Percentiles rank a stretch among this genome's conserved stretches.
These are phyloP conservation scores for Apiospora hydei DNA, from an alignment of 2,329 filamentous ascomycete species.

Conservation along the genomic window DNA sequence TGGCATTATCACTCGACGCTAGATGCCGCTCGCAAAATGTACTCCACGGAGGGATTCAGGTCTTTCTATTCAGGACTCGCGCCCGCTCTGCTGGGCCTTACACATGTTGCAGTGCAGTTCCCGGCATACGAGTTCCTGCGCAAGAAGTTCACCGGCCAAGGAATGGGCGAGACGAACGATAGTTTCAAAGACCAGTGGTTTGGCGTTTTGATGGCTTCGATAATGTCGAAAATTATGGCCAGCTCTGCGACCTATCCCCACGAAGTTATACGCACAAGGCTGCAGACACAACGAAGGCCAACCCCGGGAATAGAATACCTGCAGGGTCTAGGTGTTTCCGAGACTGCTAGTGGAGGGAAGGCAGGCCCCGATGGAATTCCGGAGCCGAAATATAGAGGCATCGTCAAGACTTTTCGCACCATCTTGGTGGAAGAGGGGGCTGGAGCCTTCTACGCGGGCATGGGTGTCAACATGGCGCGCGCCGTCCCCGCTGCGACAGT, in stretches of 20 bases:
- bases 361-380: constrained; percentile 26
- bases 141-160: constrained; percentile 85
- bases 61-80: constrained; percentile 97
- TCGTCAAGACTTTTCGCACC: constrained; percentile 81
- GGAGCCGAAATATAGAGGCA: constrained; percentile 73
- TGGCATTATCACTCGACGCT: constrained; percentile 93
- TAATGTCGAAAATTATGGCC: constrained; percentile 92
- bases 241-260: constrained; percentile 97
- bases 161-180: constrained; percentile 76
- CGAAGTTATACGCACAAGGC: constrained; percentile 89
- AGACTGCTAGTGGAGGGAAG: constrained; percentile 44
- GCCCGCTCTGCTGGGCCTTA: constrained; percentile 87
- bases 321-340: constrained; percentile 56
- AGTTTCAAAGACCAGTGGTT: constrained; percentile 74
- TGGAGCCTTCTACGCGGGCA: constrained; percentile 95
- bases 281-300: constrained; percentile 90
- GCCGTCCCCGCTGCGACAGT: constrained; percentile 95
- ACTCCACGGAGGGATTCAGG: constrained; percentile 81
- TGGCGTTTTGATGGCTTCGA: constrained; percentile 86
- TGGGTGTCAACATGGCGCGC: constrained; percentile 97
- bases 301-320: constrained; percentile 61
- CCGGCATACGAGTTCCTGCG: constrained; percentile 95
- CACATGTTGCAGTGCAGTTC: constrained; percentile 97
- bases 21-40: constrained; percentile 97
- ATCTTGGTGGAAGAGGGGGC: constrained; percentile 93